Evolutionary conservation across 805 yeast species (phyloP).

Genomic region (Saccharomycopsis vini): DNA sequence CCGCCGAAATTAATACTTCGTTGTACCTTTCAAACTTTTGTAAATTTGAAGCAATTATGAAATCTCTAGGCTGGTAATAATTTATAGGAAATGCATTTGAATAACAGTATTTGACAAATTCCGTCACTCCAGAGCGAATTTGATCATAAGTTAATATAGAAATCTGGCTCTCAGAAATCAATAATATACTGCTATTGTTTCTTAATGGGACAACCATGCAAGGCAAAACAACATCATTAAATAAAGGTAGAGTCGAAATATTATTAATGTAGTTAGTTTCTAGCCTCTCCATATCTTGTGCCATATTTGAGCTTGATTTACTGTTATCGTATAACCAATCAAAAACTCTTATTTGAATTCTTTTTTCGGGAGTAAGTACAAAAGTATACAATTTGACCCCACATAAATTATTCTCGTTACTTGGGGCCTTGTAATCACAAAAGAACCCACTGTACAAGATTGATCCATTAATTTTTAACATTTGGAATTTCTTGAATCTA

Average conservation of each 20-base stretch:
- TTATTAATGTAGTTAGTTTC: background rate
- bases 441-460: background rate
- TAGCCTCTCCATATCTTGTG: background rate
- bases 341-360: slow-evolving; percentile 1
- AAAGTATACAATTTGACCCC: background rate
- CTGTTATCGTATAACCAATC: background rate
- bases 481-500: background rate
- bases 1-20: slow-evolving; percentile 5
- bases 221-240: slow-evolving; percentile 4
- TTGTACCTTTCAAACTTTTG: background rate
- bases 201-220: slow-evolving; percentile 5
- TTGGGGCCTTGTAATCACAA: too few relatives aligned
- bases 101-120: background rate
- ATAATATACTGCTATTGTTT: background rate
- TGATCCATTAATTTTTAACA: background rate
- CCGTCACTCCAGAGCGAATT: slow-evolving; percentile 5
- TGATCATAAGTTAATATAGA: background rate
- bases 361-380: background rate
- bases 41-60: background rate
- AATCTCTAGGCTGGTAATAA: background rate
- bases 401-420: background rate
- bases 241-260: slow-evolving; percentile 1
- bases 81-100: slow-evolving; percentile 4
- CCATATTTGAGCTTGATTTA: background rate
- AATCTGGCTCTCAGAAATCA: background rate